Evolutionary conservation across 495 filamentous ascomycete species (phyloP).

Genomic region (Lasiosphaeria miniovina): DNA sequence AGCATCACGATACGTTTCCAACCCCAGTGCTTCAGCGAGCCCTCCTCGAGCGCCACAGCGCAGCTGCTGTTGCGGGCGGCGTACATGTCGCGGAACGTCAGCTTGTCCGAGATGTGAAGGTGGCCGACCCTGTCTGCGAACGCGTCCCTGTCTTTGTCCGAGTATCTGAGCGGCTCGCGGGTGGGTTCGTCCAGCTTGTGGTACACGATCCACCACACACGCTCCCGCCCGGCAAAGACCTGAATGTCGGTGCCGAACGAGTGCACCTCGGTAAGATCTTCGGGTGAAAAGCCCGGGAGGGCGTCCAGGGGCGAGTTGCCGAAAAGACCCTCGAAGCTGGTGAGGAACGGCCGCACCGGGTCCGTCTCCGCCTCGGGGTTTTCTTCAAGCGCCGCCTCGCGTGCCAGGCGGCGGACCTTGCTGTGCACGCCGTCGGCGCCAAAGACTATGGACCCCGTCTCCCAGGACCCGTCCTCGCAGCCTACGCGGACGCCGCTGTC

Average conservation of each 20-base stretch:
- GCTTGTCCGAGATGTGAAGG: conserved; percentile 14
- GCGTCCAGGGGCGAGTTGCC: conserved; percentile 20
- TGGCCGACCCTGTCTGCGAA: conserved; percentile 4
- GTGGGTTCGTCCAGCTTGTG: conserved; percentile 6
- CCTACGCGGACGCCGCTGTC: conserved; percentile 26
- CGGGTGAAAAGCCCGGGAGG: conserved; percentile 3
- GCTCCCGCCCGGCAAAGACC: conserved; percentile 7
- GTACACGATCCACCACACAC: too few species aligned
- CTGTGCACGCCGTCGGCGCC: conserved; percentile 53
- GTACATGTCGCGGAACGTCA: conserved; percentile 17
- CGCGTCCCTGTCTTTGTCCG: conserved; percentile 25
- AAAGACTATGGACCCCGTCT: conserved; percentile 47
- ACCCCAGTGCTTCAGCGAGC: conserved; percentile 29
- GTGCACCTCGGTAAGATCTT: conserved; percentile 17
- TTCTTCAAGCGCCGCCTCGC: conserved; percentile 25
- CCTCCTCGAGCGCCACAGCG: conserved; percentile 31
- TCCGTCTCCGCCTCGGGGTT: conserved; percentile 20
- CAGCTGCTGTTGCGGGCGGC: conserved; percentile 32
- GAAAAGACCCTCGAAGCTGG: conserved; percentile 27
- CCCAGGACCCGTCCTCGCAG: conserved; percentile 37
- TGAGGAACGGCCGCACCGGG: conserved; percentile 24
- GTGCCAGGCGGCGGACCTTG: conserved; percentile 39
- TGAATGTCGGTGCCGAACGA: conserved; percentile 20
- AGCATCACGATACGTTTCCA: conserved; percentile 29
- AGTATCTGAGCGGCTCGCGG: conserved; percentile 27